Evolutionary conservation across 2,329 filamentous ascomycete species (phyloP), one percentile per base, ranked within the genome.

Genomic region (Colletotrichum sp.): DNA sequence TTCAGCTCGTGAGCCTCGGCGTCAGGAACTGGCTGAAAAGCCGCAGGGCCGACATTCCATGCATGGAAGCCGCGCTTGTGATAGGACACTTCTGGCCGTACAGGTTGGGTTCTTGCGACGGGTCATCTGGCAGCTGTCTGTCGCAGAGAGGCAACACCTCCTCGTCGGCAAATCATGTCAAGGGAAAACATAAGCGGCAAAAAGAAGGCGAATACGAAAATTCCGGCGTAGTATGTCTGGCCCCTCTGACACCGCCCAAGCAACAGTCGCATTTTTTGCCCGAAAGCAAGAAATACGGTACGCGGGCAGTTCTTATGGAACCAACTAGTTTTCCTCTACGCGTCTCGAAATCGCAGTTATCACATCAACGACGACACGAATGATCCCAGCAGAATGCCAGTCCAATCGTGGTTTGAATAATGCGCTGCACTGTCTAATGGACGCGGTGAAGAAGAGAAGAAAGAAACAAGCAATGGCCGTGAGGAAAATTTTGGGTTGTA

Each of bases 371-470:
- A 85, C 83, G 79, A 87, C 87, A 89, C 89, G 84, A 82, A 86
- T 86, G 86, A 83, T 79, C 82, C 89, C 87, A 87, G 89, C 94
- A 96, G 92, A 95, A 96, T 90, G 94, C 87, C 89, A 88, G 85
- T 72, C 86, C 88, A 85, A 85, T 88, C 85, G 88, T 88, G 88
- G 86, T 85, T 85, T 88, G 86, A 85, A 88, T 90, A 89, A 92
- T 93, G 93, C 90, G 90, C 91, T 94, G 94, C 92, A 96, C 95
- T 96, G 95, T 96, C 95, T 96, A 88, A 89, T 90, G 93, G 93
- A 90, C 91, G 94, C 94, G 93, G 94, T 92, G 88, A 49, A 57
- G 73, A 69, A 30, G 81, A 84, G 85, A 84, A 81, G 82, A 84
- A 86, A 86, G 75, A 85, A 86, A 85, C 85, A 83, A 86, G 84